phyloP scores from a whole-genome alignment of 192 early-diverging fungal species.

The Coemansia sp. region DNA sequence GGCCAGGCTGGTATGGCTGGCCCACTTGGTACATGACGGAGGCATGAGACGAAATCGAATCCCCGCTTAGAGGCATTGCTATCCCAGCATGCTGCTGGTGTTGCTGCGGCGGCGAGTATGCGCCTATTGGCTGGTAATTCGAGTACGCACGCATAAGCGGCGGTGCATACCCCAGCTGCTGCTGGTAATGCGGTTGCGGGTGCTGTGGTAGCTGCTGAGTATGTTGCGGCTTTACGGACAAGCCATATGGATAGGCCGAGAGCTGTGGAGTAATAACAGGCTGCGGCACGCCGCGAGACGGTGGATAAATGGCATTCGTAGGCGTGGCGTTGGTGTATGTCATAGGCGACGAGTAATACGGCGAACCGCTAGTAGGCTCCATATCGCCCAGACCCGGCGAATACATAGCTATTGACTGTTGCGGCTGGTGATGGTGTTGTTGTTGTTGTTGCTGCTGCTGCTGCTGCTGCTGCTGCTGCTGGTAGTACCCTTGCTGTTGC shows the following conservation, averaged over 20 bases:
- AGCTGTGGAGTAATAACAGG: slow-evolving; percentile 9
- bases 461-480: slow-evolving; percentile 9
- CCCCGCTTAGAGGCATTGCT: slow-evolving; percentile 19
- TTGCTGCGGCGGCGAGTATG: slow-evolving; percentile 12
- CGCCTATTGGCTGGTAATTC: slow-evolving; percentile 26
- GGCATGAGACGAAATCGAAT: slow-evolving; percentile 15
- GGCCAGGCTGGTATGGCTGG: slow-evolving; percentile 53
- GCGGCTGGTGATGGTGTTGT: slow-evolving; percentile 13
- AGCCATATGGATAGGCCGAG: slow-evolving; percentile 34
- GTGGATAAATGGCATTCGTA: slow-evolving; percentile 16
- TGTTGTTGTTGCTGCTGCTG: slow-evolving; percentile 10
- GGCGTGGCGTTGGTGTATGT: slow-evolving; percentile 15
- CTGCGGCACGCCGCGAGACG: slow-evolving; percentile 8
- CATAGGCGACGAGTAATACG: slow-evolving; percentile 46
- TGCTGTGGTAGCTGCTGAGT: slow-evolving; percentile 11
- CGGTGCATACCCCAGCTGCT: slow-evolving; percentile 26
- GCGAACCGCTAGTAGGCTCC: slow-evolving; percentile 8
- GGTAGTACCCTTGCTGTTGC: background rate
- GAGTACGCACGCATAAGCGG: slow-evolving; percentile 39
- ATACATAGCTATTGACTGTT: slow-evolving; percentile 33
- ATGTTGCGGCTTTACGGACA: slow-evolving; percentile 31
- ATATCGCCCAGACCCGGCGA: slow-evolving; percentile 35
- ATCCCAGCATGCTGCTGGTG: slow-evolving; percentile 20
- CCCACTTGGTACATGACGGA: slow-evolving; percentile 44
- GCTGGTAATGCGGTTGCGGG: slow-evolving; percentile 17